Evolutionary conservation across 495 filamentous ascomycete genomes (phyloP).

Genomic region (Staphylotrichum longicolle): DNA sequence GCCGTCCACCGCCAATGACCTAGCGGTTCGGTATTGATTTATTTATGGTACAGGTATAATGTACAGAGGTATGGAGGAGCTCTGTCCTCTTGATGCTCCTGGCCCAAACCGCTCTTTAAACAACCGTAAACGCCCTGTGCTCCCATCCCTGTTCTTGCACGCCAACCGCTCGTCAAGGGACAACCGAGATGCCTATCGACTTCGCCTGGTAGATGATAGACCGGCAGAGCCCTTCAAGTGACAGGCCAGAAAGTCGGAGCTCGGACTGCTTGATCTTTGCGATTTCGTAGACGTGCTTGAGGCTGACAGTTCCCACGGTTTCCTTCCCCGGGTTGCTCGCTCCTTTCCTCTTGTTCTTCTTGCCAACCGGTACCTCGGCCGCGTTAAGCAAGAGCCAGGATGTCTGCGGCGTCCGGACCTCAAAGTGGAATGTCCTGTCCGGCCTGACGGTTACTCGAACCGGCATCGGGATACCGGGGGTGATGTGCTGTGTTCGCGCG

Average conservation of each 20-base stretch:
- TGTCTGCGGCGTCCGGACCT: constrained; percentile 87
- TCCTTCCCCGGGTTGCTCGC: constrained; percentile 77
- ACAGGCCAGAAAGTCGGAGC: constrained; percentile 73
- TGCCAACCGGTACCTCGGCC: constrained; percentile 65
- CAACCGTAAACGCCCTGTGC: constrained; percentile 31
- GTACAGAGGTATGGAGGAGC: constrained; percentile 6
- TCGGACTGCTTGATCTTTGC: constrained; percentile 93
- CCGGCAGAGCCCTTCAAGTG: constrained; percentile 77
- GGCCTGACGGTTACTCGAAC: constrained; percentile 87
- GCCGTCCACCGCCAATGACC: too few relatives aligned
- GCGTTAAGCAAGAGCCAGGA: constrained; percentile 84
- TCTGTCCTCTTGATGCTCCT: constrained; percentile 5
- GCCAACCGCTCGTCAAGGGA: constrained; percentile 51
- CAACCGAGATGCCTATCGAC: constrained; percentile 80
- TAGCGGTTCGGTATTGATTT: background rate
- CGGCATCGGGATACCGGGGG: constrained; percentile 80
- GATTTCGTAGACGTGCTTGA: constrained; percentile 98
- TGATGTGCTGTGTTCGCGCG: constrained; percentile 84
- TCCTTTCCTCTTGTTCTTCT: constrained; percentile 76
- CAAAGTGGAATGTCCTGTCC: constrained; percentile 91
- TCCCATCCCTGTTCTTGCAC: constrained; percentile 7
- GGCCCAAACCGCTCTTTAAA: constrained; percentile 21
- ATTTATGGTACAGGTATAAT: constrained; percentile 12
- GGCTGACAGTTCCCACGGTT: constrained; percentile 71
- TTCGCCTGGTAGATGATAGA: constrained; percentile 83